Percentiles rank a stretch among this genome's conserved stretches.
These are phyloP conservation scores for Coemansia sp. DNA, from an alignment of 192 early-diverging fungal species.

Conservation along the genomic window DNA sequence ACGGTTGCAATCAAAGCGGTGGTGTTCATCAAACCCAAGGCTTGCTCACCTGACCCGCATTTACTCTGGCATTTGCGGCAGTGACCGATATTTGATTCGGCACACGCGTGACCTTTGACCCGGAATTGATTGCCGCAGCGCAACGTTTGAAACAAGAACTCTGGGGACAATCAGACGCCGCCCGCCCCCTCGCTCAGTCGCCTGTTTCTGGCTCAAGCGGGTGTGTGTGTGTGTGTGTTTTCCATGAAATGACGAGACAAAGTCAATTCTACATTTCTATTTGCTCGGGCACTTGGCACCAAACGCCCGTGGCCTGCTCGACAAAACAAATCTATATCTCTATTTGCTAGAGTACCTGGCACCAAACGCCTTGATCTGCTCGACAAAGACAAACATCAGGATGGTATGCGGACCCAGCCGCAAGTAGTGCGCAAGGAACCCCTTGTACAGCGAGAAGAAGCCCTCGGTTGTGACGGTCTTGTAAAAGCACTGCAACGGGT, in stretches of 20 bases:
- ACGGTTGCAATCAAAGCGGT: too few relatives aligned
- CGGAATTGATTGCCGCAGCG: not conserved
- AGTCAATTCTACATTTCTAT: too few relatives aligned
- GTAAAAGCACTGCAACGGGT: constrained; percentile 78
- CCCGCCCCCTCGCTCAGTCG: too few relatives aligned
- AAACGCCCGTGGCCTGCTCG: too few relatives aligned
- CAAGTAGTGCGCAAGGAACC: constrained; percentile 86
- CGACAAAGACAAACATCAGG: constrained; percentile 88
- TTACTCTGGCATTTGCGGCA: not conserved
- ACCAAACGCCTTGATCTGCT: constrained; percentile 63
- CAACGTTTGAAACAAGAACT: too few relatives aligned
- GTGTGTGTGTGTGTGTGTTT: not conserved
- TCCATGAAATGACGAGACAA: not conserved
- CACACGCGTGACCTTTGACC: not conserved
- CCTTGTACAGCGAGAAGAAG: constrained; percentile 83
- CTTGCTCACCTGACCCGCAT: constrained; percentile 6
- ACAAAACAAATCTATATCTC: too few relatives aligned
- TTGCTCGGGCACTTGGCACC: too few relatives aligned
- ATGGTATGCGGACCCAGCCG: constrained; percentile 93
- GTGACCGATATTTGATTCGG: not conserved
- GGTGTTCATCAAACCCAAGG: not conserved
- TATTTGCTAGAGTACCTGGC: constrained; percentile 17
- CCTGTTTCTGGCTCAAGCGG: too few relatives aligned
- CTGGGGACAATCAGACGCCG: too few relatives aligned
- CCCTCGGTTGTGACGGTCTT: constrained; percentile 86